Evolutionary conservation across 208 protist species (phyloP), one percentile per base, ranked within the genome.

Genomic region (Leishmania tropica): DNA sequence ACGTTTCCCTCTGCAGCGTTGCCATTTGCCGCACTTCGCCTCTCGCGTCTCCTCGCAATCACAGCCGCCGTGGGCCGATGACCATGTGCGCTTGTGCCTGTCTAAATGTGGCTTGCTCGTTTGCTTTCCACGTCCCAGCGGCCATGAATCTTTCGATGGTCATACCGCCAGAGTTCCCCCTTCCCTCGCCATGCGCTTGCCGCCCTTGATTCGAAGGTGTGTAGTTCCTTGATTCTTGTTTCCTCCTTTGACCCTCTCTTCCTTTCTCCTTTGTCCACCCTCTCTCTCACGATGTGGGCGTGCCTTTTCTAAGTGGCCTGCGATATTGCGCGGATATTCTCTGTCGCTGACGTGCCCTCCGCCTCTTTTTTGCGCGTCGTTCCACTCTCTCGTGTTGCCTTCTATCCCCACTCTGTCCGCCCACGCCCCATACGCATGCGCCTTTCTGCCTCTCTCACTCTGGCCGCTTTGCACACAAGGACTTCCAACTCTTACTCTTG

Each of bases 341-440:
- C 31, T 5, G 56, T 62, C 56, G 17, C 24, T 79, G 54, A 77
- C 77, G 35, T 68, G 42, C 24, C 19, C 15, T 19, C 71, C 79
- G 13, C 72, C 45, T 80, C 68, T 64, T 62, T 72, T 56, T 75
- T 78, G 58, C 28, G 54, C 60, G 45, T 83, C 64, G 56, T 47
- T 87, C 54, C 79, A 81, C 58, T 70, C 64, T 53, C 54, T 78
- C 11, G 1, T 70, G 31, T 45, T 42, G 64, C 21, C 6, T 17
- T 70, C 13, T 42, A 0, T 62, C 56, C 11, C 15, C 19, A 53
- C 11, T 56, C 19, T 15, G 5, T 21, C 19, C 53, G 3, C 53
- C 15, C 53, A 21, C 19, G 3, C 7, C 8, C 24, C 24, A 62
- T 31, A 62, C 8, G 8, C 56, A 62, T 62, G 24, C 7, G 53